phyloP scores from a whole-genome alignment of 1,284 basidiomycete species.

The Peniophora sp. region DNA sequence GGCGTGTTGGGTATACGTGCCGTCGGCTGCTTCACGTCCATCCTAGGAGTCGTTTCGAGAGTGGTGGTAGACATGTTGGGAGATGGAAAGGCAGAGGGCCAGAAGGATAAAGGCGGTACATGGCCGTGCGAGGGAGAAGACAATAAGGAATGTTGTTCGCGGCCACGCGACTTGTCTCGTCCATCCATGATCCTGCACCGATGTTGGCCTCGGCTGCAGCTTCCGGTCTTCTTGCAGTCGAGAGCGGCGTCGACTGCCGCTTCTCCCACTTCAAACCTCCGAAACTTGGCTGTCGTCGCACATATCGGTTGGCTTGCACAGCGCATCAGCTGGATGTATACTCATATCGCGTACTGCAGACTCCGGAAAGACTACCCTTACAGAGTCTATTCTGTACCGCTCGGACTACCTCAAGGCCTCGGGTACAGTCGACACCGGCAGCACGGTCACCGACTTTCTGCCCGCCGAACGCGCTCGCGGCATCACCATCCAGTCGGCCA shows the following conservation, averaged over 20 bases:
- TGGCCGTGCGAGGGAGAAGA: too few relatives aligned
- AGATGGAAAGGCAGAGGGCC: too few relatives aligned
- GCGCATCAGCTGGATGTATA: constrained; percentile 11
- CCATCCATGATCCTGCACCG: constrained; percentile 1
- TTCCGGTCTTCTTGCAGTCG: constrained; percentile 8
- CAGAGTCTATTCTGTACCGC: constrained; percentile 77
- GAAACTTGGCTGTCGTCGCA: constrained; percentile 79
- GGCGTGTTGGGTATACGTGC: constrained; percentile 81
- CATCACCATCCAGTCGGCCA: constrained; percentile 88
- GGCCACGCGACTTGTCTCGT: constrained; percentile 19
- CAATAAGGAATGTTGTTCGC: constrained; percentile 32
- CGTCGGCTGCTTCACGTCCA: constrained; percentile 28
- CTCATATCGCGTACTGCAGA: constrained; percentile 36
- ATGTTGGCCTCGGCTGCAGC: too few relatives aligned
- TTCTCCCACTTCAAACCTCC: constrained; percentile 39
- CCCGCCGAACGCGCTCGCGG: constrained; percentile 85
- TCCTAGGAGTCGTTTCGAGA: constrained; percentile 38
- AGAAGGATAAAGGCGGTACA: too few relatives aligned
- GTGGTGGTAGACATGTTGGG: too few relatives aligned
- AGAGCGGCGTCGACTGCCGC: constrained; percentile 24
- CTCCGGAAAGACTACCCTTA: constrained; percentile 87
- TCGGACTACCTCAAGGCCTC: constrained; percentile 67
- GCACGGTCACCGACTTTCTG: constrained; percentile 86
- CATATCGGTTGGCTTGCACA: constrained; percentile 58
- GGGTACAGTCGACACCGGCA: constrained; percentile 84